Conservation (phyloP, 495 filamentous ascomycete genomes). For the Emericellopsis terricola region DNA sequence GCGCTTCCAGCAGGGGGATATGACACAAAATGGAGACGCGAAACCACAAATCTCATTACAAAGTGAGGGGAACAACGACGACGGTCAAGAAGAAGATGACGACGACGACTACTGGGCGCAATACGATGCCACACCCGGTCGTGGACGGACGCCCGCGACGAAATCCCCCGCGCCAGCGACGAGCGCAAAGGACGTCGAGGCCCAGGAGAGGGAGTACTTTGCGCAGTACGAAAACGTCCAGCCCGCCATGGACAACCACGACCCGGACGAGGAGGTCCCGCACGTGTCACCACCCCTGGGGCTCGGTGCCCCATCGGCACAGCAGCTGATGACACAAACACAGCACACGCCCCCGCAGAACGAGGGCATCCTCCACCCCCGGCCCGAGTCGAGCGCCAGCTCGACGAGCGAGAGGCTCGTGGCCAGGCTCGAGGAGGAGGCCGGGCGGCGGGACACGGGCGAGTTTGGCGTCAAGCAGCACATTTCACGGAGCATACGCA, state of each 20-base stretch:
- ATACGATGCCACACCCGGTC: conserved; percentile 71
- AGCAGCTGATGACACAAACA: not conserved
- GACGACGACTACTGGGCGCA: conserved; percentile 90
- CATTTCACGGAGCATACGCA: conserved; percentile 74
- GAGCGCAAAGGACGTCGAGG: conserved; percentile 10
- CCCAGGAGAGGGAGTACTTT: conserved; percentile 58
- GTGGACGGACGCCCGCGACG: conserved; percentile 62
- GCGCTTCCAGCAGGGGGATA: conserved; percentile 10
- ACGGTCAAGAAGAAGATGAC: conserved; percentile 43
- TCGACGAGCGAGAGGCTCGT: conserved; percentile 36
- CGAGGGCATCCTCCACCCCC: conserved; percentile 21
- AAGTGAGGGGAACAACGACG: conserved; percentile 7
- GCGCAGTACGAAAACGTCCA: conserved; percentile 79
- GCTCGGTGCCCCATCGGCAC: conserved; percentile 6
- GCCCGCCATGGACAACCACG: conserved; percentile 78
- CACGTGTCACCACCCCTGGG: conserved; percentile 18
- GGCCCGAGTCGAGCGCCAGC: conserved; percentile 32
- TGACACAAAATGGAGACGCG: conserved; percentile 4
- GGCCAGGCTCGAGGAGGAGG: conserved; percentile 12
- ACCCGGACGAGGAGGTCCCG: conserved; percentile 45
- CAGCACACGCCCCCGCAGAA: conserved; percentile 10
- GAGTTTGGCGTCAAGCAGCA: conserved; percentile 81
- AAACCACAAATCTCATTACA: no score
- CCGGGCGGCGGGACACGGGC: conserved; percentile 13
- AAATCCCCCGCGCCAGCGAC: conserved; percentile 35